Evolutionary conservation across 1,284 basidiomycete genomes (phyloP), one percentile per base, ranked within the genome.

Genomic region (Porodaedalea pini): DNA sequence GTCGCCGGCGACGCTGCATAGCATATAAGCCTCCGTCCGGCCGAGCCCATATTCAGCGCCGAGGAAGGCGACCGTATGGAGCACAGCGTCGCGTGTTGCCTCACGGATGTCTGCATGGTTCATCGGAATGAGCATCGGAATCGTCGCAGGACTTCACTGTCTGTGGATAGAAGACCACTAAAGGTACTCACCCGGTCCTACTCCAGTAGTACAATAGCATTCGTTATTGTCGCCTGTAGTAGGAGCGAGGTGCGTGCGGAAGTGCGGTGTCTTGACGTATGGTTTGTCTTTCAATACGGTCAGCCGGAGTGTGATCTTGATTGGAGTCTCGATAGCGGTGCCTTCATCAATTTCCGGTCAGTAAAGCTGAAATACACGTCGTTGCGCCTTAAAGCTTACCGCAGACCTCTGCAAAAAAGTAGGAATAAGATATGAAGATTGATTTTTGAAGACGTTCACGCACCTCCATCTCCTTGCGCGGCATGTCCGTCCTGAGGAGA

Each of bases 381-480:
- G 56, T 11, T 34, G n/a, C 17, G 53, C 19, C 19, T 29, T 29
- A 43, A 44, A 1, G 68, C 77, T 44, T 66, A 81, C 80, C 80
- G 60, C 78, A 82, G 50, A 82, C 79, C 71, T 83, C 81, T 81
- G 59, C 17, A 41, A 48, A 51, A 49, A 54, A 13, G 23, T 34
- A 27, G 51, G 50, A 36, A 62, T 36, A 43, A 60, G 5, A 19
- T 21, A 37, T 19, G 17, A 6, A 11, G 13, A 21, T 52, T 10
- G 32, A 55, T 11, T 53, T 19, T 3, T 23, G 32, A 39, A 51
- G 17, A 49, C 10, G 58, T 48, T n/a, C 7, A 69, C 75, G 61
- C 60, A 81, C 82, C 82, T 66, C 83, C 83, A 63, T 85, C 83
- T 5, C 83, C 83, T 69, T 84, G 83, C 2, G 79, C 82, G 4